These are phyloP conservation scores for Suaeda aralocaspica DNA, from an alignment of 148 eudicot genomes.

Conservation along the genomic window DNA sequence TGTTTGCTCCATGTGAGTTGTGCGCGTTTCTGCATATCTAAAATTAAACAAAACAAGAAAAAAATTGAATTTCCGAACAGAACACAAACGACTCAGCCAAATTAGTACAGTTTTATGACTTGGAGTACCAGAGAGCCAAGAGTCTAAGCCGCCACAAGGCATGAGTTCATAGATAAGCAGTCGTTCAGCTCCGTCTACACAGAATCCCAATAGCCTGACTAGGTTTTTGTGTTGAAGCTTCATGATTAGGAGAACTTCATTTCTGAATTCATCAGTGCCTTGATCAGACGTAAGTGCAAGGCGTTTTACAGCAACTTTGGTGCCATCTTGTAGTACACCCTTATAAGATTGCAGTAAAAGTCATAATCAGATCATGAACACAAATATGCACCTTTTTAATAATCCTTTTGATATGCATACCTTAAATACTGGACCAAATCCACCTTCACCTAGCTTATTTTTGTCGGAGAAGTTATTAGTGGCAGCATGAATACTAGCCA, in stretches of 20 bases:
- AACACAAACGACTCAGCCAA: background rate
- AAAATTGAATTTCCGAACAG: background rate
- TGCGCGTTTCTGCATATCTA: conserved; percentile 26
- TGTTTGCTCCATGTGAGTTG: conserved; percentile 30
- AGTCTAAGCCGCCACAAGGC: conserved; percentile 33
- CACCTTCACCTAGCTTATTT: conserved; percentile 45
- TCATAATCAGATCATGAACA: background rate
- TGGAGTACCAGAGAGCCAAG: conserved; percentile 32
- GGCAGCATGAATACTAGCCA: conserved; percentile 21
- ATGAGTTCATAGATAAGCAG: conserved; percentile 39
- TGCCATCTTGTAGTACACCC: conserved; percentile 38
- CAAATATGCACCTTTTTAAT: background rate
- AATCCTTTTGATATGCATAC: conserved; percentile 22
- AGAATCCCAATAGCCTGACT: conserved; percentile 41
- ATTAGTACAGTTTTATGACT: too few species aligned
- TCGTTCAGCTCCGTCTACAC: conserved; percentile 31
- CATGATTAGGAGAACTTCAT: conserved; percentile 32
- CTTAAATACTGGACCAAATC: conserved; percentile 47
- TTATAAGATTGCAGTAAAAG: background rate
- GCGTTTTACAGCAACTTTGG: conserved; percentile 39
- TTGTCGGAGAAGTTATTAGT: conserved; percentile 33
- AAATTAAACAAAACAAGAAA: background rate
- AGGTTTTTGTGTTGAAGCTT: conserved; percentile 49
- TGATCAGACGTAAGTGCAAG: conserved; percentile 38
- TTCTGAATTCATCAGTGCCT: conserved; percentile 38